Conservation (phyloP, 202 grass and related monocot species). For the Carex sylvatica region DNA sequence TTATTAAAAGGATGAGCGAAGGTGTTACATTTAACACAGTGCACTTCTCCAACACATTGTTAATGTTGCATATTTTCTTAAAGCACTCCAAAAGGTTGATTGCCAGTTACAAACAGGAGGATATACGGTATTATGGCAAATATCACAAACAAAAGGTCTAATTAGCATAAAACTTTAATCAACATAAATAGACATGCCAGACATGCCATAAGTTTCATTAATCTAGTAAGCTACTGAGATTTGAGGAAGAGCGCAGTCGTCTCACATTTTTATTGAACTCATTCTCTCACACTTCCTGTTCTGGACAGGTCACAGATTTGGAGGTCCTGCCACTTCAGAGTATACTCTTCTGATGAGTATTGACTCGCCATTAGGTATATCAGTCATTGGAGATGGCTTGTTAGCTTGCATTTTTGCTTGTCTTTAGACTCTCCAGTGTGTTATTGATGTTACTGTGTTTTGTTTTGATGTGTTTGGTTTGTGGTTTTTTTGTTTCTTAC, state of each 20-base stretch:
- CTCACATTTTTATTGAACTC: not conserved
- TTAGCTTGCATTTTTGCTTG: not conserved
- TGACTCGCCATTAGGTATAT: not conserved
- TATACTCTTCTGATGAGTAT: not conserved
- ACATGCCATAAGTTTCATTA: not conserved
- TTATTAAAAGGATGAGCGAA: not conserved
- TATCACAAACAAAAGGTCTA: not conserved
- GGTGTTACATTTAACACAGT: not conserved
- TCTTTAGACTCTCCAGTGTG: not conserved
- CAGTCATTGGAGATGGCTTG: not conserved
- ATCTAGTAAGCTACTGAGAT: slow-evolving; percentile 9
- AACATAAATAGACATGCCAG: not conserved
- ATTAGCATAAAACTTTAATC: not conserved
- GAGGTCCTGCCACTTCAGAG: not conserved
- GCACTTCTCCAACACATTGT: not conserved
- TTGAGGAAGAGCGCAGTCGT: not conserved
- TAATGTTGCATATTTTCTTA: not conserved
- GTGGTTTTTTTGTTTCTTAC: not conserved
- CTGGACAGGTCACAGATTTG: not conserved
- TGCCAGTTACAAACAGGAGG: not conserved
- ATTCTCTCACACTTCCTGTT: not conserved
- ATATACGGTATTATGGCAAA: not conserved
- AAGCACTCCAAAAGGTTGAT: not conserved
- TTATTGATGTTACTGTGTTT: not conserved
- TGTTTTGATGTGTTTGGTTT: not conserved